Conservation (phyloP, 345 rosid species). For the Clausena lansium region DNA sequence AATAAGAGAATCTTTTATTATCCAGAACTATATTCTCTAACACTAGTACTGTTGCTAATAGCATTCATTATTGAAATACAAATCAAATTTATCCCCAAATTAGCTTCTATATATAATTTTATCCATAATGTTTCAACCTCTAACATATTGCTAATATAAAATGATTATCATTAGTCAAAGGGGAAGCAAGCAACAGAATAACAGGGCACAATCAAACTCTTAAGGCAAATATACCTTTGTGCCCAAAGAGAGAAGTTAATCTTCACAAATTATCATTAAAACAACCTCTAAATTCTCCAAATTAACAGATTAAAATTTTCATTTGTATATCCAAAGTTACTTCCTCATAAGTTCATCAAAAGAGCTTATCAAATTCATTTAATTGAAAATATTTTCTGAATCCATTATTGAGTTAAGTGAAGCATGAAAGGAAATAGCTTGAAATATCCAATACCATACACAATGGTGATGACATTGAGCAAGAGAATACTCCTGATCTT, state of each 20-base stretch:
- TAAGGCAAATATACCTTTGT: background rate
- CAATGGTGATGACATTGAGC: conserved; percentile 27
- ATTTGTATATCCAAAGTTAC: no score
- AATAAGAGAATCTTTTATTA: background rate
- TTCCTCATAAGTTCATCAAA: no score
- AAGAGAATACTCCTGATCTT: conserved; percentile 21
- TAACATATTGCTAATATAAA: background rate
- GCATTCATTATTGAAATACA: background rate
- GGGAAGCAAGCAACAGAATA: background rate
- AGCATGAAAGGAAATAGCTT: background rate
- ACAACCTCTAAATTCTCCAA: background rate
- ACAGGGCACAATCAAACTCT: background rate
- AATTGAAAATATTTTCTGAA: background rate
- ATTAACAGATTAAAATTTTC: background rate
- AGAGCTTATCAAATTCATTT: background rate
- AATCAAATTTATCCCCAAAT: background rate
- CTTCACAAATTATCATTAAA: background rate
- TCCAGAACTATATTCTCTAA: background rate
- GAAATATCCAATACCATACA: conserved; percentile 17
- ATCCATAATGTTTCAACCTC: background rate
- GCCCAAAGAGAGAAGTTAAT: background rate
- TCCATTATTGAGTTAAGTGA: background rate
- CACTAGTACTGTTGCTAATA: background rate
- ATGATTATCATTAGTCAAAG: background rate
- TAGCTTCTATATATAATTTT: background rate